Evolutionary conservation across 2,329 filamentous ascomycete species (phyloP).

Genomic region (Nothophaeocryptopus gaeumannii): DNA sequence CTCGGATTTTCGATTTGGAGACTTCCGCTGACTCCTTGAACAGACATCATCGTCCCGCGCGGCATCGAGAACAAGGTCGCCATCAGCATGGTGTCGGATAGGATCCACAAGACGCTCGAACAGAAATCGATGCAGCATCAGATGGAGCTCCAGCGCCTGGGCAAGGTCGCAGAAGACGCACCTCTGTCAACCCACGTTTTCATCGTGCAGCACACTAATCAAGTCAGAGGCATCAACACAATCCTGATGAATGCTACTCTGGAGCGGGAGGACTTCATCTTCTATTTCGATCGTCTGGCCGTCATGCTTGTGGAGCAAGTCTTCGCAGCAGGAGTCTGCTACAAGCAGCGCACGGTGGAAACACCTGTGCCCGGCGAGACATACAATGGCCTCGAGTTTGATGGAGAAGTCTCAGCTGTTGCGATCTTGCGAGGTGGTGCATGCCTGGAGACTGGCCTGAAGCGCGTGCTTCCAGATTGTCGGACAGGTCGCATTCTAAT

Average conservation of each 20-base stretch:
- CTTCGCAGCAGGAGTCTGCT: slow-evolving; percentile 69
- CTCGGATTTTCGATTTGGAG: neutral
- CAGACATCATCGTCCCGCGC: slow-evolving; percentile 88
- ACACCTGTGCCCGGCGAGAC: slow-evolving; percentile 64
- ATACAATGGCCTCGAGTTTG: slow-evolving; percentile 69
- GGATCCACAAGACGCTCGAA: slow-evolving; percentile 81
- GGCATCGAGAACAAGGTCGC: slow-evolving; percentile 94
- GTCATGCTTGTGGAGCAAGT: slow-evolving; percentile 82
- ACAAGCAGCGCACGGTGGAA: slow-evolving; percentile 60
- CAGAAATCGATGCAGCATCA: slow-evolving; percentile 84
- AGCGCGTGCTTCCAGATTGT: slow-evolving; percentile 89
- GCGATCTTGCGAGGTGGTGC: slow-evolving; percentile 86
- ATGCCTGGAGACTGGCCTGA: slow-evolving; percentile 81
- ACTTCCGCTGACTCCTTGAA: slow-evolving; percentile 15
- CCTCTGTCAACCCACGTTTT: slow-evolving; percentile 73
- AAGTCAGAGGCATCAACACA: slow-evolving; percentile 84
- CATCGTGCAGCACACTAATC: slow-evolving; percentile 71
- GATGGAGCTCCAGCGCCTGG: slow-evolving; percentile 72
- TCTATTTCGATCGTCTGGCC: slow-evolving; percentile 88
- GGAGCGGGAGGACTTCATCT: slow-evolving; percentile 85
- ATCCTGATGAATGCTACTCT: slow-evolving; percentile 80
- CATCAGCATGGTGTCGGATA: slow-evolving; percentile 88
- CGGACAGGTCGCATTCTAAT: slow-evolving; percentile 85
- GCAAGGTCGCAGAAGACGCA: slow-evolving; percentile 63
- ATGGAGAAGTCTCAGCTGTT: slow-evolving; percentile 76